phyloP scores from a whole-genome alignment of 2,329 filamentous ascomycete genomes.

The Ceratocystis harringtonii region DNA sequence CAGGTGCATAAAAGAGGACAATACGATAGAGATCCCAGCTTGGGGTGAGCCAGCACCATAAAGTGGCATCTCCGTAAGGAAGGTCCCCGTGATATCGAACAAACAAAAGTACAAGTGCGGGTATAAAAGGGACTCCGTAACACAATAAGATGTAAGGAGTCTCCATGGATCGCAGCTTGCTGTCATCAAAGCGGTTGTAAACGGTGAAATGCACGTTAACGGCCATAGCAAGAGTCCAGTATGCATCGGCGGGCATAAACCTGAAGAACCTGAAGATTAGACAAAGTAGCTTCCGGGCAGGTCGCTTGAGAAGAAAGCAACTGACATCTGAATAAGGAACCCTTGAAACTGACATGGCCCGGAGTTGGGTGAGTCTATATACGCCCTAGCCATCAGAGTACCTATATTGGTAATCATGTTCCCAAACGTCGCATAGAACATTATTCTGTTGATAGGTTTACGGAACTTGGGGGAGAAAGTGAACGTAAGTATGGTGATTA shows the following conservation, averaged over 20 bases:
- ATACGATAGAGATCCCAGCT: constrained; percentile 54
- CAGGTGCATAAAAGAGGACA: constrained; percentile 52
- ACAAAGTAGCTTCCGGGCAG: background rate
- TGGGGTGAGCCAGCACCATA: constrained; percentile 64
- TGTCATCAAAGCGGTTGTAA: constrained; percentile 50
- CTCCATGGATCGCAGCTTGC: constrained; percentile 48
- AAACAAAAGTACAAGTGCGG: constrained; percentile 49
- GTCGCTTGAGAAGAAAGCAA: constrained; percentile 5
- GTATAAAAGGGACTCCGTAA: constrained; percentile 54
- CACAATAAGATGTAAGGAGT: constrained; percentile 49
- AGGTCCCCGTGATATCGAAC: constrained; percentile 33
- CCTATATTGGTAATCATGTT: constrained; percentile 67
- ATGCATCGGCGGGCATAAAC: constrained; percentile 57
- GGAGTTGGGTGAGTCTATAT: constrained; percentile 33
- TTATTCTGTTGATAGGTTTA: constrained; percentile 73
- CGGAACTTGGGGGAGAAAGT: constrained; percentile 53
- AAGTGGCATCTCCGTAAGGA: constrained; percentile 53
- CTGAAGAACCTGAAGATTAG: constrained; percentile 26
- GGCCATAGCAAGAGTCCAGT: constrained; percentile 65
- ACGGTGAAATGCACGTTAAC: constrained; percentile 67
- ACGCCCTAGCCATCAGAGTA: constrained; percentile 55
- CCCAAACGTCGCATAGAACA: constrained; percentile 71
- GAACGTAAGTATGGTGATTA: constrained; percentile 61
- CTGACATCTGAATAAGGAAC: constrained; percentile 70
- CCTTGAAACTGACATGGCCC: constrained; percentile 57